Evolutionary conservation across 1,139 yeast genomes (phyloP).

Genomic region (Debaryomyces robertsiae): DNA sequence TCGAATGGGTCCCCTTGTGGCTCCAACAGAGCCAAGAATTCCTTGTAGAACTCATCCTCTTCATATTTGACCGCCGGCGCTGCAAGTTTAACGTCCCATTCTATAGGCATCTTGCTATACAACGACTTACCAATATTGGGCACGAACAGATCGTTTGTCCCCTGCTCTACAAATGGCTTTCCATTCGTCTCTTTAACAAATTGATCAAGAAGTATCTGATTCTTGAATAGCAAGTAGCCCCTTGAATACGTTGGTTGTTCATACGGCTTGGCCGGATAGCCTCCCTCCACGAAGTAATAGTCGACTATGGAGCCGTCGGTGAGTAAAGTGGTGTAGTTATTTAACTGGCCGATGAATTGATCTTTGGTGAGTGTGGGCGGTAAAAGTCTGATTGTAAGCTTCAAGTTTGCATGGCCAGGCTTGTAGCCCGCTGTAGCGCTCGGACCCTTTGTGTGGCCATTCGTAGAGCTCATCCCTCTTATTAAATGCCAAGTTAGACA

Average conservation of each 20-base stretch:
- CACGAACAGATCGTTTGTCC: conserved; percentile 25
- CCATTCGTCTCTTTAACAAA: conserved; percentile 22
- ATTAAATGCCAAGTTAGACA: background rate
- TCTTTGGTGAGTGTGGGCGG: conserved; percentile 24
- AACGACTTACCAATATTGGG: conserved; percentile 29
- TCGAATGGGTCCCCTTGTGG: conserved; percentile 18
- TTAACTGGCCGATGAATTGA: conserved; percentile 22
- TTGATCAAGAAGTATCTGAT: conserved; percentile 15
- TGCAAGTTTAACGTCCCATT: background rate
- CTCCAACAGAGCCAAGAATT: conserved; percentile 17
- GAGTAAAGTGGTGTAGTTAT: conserved; percentile 12
- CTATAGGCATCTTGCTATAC: conserved; percentile 27
- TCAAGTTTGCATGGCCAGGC: conserved; percentile 13
- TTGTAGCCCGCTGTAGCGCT: conserved; percentile 1
- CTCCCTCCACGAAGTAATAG: conserved; percentile 24
- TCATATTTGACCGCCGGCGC: conserved; percentile 7
- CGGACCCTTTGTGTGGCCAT: conserved; percentile 2
- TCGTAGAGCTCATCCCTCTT: conserved; percentile 3
- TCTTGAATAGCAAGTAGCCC: conserved; percentile 29
- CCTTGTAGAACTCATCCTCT: conserved; percentile 16
- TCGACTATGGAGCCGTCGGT: conserved; percentile 13
- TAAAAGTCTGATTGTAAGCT: conserved; percentile 22
- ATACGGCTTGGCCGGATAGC: conserved; percentile 23
- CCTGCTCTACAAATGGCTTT: conserved; percentile 25
- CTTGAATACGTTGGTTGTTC: conserved; percentile 33